Conservation (phyloP, 768 basidiomycete species). For the Amyloporia xantha region DNA sequence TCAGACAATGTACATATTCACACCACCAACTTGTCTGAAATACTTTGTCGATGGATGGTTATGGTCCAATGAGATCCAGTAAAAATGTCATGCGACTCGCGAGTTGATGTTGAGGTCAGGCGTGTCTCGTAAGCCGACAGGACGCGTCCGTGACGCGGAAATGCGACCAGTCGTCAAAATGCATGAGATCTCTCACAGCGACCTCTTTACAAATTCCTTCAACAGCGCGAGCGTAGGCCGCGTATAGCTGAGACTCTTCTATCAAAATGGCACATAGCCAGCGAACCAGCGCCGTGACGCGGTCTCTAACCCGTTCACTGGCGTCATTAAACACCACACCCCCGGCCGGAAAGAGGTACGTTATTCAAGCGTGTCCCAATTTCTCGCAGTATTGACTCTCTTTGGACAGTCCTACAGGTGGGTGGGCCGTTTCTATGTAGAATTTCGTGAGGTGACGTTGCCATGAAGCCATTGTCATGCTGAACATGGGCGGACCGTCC, state of each 20-base stretch:
- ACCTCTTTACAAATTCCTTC: neutral
- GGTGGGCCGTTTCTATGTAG: neutral
- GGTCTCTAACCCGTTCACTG: conserved; percentile 34
- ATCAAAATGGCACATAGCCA: conserved; percentile 12
- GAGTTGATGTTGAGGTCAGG: too few relatives aligned
- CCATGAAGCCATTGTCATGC: conserved; percentile 75
- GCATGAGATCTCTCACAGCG: neutral
- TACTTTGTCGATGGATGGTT: too few relatives aligned
- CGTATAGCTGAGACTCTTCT: neutral
- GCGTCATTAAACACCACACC: conserved; percentile 38
- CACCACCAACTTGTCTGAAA: too few relatives aligned
- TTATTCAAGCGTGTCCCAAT: neutral
- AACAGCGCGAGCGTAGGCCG: too few relatives aligned
- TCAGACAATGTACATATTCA: too few relatives aligned
- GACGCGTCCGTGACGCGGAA: neutral
- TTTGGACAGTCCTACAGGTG: conserved; percentile 21
- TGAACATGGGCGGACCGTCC: conserved; percentile 98
- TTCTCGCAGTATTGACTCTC: neutral
- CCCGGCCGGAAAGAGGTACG: conserved; percentile 39
- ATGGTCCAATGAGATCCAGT: neutral
- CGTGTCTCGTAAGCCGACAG: neutral
- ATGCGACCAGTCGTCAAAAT: neutral
- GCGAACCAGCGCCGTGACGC: conserved; percentile 17
- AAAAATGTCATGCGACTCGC: neutral
- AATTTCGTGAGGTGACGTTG: neutral